Conservation (phyloP, 2,329 filamentous ascomycete species). For the Fusarium miscanthi region DNA sequence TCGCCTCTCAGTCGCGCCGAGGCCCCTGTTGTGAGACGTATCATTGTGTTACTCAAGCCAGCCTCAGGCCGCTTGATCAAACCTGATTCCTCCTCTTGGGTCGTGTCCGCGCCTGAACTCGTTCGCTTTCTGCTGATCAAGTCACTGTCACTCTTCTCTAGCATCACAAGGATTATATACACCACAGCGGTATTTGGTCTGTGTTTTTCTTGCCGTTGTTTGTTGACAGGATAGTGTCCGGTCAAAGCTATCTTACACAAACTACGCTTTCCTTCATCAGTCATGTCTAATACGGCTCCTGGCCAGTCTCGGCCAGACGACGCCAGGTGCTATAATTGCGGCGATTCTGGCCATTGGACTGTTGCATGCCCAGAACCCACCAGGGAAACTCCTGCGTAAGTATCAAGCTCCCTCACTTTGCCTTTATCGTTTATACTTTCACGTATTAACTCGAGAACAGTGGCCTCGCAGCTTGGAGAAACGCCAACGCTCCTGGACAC, state of each 20-base stretch:
- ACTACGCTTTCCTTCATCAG: background rate
- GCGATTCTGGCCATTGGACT: slow-evolving; percentile 61
- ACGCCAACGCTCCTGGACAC: slow-evolving; percentile 44
- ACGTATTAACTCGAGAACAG: slow-evolving; percentile 38
- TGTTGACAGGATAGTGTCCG: background rate
- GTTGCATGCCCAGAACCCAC: slow-evolving; percentile 65
- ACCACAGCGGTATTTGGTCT: slow-evolving; percentile 1
- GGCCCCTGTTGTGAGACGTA: slow-evolving; percentile 30
- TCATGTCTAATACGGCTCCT: slow-evolving; percentile 48
- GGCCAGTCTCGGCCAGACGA: slow-evolving; percentile 50
- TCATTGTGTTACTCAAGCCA: slow-evolving; percentile 31
- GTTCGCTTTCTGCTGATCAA: slow-evolving; percentile 18
- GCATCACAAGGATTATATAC: slow-evolving; percentile 15
- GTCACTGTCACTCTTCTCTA: slow-evolving; percentile 5
- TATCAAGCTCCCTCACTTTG: slow-evolving; percentile 23
- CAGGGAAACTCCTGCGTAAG: slow-evolving; percentile 62
- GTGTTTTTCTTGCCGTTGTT: background rate
- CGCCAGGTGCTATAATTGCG: slow-evolving; percentile 66
- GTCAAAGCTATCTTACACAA: background rate
- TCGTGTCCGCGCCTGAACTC: slow-evolving; percentile 20
- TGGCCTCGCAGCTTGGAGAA: slow-evolving; percentile 53
- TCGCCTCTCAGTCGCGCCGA: slow-evolving; percentile 13
- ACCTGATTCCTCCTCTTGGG: slow-evolving; percentile 8
- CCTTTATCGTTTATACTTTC: background rate
- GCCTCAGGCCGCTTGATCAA: slow-evolving; percentile 29